Percentiles rank a stretch among this genome's conserved stretches.
phyloP scores from a whole-genome alignment of 805 yeast genomes.

The Yamadazyma olivae region DNA sequence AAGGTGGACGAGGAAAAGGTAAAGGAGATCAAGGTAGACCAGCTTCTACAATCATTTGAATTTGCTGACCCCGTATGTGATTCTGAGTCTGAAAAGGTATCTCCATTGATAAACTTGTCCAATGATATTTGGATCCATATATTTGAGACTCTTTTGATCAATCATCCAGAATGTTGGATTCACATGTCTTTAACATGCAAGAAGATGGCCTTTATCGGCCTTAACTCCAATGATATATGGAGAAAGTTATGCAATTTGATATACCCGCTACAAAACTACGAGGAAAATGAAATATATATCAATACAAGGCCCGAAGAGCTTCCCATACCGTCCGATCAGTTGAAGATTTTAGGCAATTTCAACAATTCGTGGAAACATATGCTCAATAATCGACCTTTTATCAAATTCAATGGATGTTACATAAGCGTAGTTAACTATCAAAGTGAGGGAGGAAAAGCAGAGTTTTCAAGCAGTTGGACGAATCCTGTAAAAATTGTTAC shows the following conservation, averaged over 20 bases:
- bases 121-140: conserved; percentile 57
- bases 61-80: conserved; percentile 26
- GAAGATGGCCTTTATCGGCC: conserved; percentile 54
- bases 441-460: conserved; percentile 75
- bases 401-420: conserved; percentile 80
- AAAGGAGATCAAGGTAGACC: conserved; percentile 39
- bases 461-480: conserved; percentile 61
- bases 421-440: conserved; percentile 82
- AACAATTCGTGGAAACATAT: conserved; percentile 43
- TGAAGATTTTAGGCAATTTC: conserved; percentile 27
- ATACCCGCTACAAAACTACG: conserved; percentile 55
- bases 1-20: conserved; percentile 35
- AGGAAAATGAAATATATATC: conserved; percentile 36
- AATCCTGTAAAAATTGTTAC: conserved; percentile 82
- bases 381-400: conserved; percentile 66
- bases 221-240: conserved; percentile 50
- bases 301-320: conserved; percentile 20
- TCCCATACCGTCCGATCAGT: conserved; percentile 34
- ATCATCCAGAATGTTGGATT: conserved; percentile 65
- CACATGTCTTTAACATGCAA: conserved; percentile 58
- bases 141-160: conserved; percentile 42
- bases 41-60: conserved; percentile 35
- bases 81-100: conserved; percentile 20
- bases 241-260: conserved; percentile 46
- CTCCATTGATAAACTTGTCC: conserved; percentile 40